Evolutionary conservation across 2,329 filamentous ascomycete species (phyloP), one percentile per base, ranked within the genome.

Genomic region (Juglanconis oblonga): DNA sequence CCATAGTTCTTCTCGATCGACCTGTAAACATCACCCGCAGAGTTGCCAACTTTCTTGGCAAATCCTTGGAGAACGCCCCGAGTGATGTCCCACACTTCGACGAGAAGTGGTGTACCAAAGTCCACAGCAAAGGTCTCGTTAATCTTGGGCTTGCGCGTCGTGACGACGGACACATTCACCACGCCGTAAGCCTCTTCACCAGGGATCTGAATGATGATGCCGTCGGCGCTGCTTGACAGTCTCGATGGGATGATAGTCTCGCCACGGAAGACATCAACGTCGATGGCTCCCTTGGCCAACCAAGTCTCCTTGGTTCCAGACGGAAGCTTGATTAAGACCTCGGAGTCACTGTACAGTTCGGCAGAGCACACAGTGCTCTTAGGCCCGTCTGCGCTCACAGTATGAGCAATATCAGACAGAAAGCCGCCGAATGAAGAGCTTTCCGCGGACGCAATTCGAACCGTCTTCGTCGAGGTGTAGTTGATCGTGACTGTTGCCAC

Each of bases 81-180:
- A 17, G 55, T 49, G 29, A 49, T 49, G 29, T 44, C 42, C 47
- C 33, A 45, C 8, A 76, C 76, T 44, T 74, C 73, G 8, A 72
- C 73, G 7, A 82, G 68, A 47, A 74, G 75, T 29, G 77, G 74
- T 68, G 74, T 79, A 51, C 84, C 83, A 70, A 88, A 86, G 68
- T 87, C 81, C 35, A 88, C 73, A 44, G 80, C 78, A 69, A 87
- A 84, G 0, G 81, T 81, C 72, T 87, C 84, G 66, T 83, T 83
- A 64, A 87, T 77, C 69, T 79, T 83, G 31, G 86, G 86, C 62
- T 81, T 82, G 58, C 79, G 83, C 13, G 78, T 83, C 1, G 85
- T 85, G 57, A 81, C 76, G 40, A 89, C 78, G 2, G 81, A 80
- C 49, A 89, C 76, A 56, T 83, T 83, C 54, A 88, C 71, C 42